These are phyloP conservation scores for Pinus taeda DNA, from an alignment of 75 land plant genomes.

Conservation along the genomic window DNA sequence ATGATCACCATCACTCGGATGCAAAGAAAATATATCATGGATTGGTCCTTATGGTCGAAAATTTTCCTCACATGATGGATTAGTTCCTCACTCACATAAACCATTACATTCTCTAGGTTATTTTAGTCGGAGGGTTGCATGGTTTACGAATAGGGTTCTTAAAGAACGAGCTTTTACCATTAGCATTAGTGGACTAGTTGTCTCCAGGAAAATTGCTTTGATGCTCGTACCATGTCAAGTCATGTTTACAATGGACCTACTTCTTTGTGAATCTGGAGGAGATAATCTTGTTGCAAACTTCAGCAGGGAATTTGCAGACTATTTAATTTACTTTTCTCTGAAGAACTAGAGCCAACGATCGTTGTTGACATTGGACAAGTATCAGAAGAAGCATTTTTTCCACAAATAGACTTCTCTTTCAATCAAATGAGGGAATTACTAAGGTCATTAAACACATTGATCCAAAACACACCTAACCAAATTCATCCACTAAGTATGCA, in stretches of 20 bases:
- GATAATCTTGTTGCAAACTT: no score
- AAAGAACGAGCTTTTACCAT: slow-evolving; percentile 91
- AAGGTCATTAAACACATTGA: no score
- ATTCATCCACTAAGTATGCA: no score
- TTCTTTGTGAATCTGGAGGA: neutral
- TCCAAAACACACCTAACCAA: no score
- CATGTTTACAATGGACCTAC: no score
- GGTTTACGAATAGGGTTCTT: slow-evolving; percentile 56
- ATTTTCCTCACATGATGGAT: slow-evolving; percentile 94
- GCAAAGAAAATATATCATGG: slow-evolving; percentile 27
- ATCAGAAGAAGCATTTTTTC: slow-evolving; percentile 20
- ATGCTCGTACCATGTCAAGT: no score
- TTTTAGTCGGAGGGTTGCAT: slow-evolving; percentile 76
- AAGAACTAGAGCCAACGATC: slow-evolving; percentile 14
- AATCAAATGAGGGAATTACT: neutral
- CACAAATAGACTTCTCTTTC: neutral
- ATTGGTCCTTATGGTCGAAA: slow-evolving; percentile 78
- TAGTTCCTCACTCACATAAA: slow-evolving; percentile 96
- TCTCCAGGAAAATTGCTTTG: slow-evolving; percentile 63
- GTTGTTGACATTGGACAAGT: slow-evolving; percentile 26
- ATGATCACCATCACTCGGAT: no score
- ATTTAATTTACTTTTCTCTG: slow-evolving; percentile 20
- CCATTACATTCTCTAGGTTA: slow-evolving; percentile 92
- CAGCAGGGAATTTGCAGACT: no score
- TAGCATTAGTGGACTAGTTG: slow-evolving; percentile 98